phyloP scores from a whole-genome alignment of 768 basidiomycete species.

The Neoboletus magnificus region DNA sequence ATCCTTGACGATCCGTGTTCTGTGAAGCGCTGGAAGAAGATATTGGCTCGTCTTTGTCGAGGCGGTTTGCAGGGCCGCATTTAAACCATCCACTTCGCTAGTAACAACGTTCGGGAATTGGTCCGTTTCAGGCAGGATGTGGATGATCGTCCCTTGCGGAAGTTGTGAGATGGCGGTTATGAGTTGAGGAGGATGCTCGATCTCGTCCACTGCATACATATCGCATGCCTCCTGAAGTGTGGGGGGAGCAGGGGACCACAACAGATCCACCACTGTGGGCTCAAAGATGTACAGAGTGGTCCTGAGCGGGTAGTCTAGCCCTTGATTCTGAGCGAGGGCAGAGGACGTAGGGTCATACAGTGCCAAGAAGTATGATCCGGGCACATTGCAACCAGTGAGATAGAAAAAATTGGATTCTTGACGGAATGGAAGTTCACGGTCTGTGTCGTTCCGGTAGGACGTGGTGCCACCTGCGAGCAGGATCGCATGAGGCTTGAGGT shows the following conservation, averaged over 20 bases:
- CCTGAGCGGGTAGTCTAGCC: conserved; percentile 34
- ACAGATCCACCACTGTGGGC: conserved; percentile 64
- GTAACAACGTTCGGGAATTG: conserved; percentile 19
- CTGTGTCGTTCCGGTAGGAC: conserved; percentile 76
- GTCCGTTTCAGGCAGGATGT: conserved; percentile 51
- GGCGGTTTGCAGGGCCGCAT: neutral
- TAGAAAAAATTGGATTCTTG: conserved; percentile 89
- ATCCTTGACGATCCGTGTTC: conserved; percentile 76
- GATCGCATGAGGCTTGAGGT: conserved; percentile 60
- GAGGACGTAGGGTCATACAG: conserved; percentile 43
- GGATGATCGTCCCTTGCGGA: conserved; percentile 55
- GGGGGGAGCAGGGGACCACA: conserved; percentile 89
- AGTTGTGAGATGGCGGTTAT: conserved; percentile 44
- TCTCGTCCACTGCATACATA: conserved; percentile 57
- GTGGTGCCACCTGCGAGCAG: conserved; percentile 63
- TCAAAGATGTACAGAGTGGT: conserved; percentile 78
- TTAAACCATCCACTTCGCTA: conserved; percentile 7
- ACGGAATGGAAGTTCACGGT: conserved; percentile 72
- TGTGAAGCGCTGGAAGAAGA: conserved; percentile 77
- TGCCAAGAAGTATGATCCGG: conserved; percentile 65
- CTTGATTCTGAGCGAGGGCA: conserved; percentile 32
- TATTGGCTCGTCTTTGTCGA: conserved; percentile 34
- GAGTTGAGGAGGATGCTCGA: conserved; percentile 51
- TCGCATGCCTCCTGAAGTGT: conserved; percentile 54
- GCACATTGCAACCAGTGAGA: conserved; percentile 75